Conservation (phyloP, 163 green algal genomes). For the Volvox carteri region DNA sequence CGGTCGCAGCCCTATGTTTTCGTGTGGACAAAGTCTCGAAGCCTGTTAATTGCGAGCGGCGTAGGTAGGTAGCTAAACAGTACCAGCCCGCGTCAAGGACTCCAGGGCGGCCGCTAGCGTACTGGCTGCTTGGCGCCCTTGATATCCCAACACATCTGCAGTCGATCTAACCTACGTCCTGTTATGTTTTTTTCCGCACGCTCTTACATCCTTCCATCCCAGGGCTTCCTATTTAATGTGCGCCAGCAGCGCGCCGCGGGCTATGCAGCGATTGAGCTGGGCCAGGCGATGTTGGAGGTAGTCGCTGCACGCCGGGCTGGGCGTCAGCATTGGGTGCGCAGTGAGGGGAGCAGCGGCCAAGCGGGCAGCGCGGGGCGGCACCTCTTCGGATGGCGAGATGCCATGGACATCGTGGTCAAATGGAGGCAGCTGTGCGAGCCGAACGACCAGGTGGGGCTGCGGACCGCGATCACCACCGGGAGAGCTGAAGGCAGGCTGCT, state of each 20-base stretch:
- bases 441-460: conserved; percentile 84
- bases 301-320: conserved; percentile 62
- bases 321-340: conserved; percentile 58
- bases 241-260: conserved; percentile 91
- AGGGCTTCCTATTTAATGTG: conserved; percentile 90
- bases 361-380: conserved; percentile 67
- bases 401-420: conserved; percentile 92
- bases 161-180: no score
- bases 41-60: no score
- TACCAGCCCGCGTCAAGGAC: no score
- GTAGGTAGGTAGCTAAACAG: no score
- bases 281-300: conserved; percentile 76
- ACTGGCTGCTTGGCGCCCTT: no score
- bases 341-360: conserved; percentile 69
- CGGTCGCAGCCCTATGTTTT: no score
- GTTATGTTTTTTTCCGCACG: no score
- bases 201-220: conserved; percentile 10
- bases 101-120: no score
- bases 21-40: no score
- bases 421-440: conserved; percentile 97
- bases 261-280: conserved; percentile 87
- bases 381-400: conserved; percentile 92
- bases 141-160: no score
- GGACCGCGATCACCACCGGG: no score
- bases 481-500: no score